Percentiles rank a stretch among this genome's conserved stretches.
Evolutionary conservation across 1,139 yeast genomes (phyloP).

Genomic region (Candida sanyaensis): DNA sequence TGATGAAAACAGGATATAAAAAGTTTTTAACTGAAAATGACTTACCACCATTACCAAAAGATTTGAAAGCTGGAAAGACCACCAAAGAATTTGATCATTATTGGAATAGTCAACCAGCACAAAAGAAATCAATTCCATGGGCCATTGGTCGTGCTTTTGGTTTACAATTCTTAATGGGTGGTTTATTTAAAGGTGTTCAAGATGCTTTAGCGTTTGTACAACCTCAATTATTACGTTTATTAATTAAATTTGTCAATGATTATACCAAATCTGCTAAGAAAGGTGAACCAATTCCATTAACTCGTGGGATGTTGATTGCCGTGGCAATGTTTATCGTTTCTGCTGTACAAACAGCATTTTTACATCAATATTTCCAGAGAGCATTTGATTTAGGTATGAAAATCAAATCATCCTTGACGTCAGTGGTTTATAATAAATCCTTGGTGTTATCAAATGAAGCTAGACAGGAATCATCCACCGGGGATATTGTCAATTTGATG

Average conservation of each 20-base stretch:
- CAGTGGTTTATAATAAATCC: conserved; percentile 80
- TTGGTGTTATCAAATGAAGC: conserved; percentile 83
- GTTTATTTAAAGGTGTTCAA: conserved; percentile 73
- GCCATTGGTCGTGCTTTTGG: conserved; percentile 76
- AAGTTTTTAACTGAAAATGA: conserved; percentile 75
- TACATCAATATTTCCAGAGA: conserved; percentile 92
- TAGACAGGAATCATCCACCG: conserved; percentile 78
- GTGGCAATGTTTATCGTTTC: conserved; percentile 82
- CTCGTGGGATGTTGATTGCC: conserved; percentile 84
- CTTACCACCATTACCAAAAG: conserved; percentile 76
- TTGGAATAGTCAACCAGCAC: conserved; percentile 55
- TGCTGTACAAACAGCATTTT: conserved; percentile 75
- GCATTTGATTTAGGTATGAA: conserved; percentile 91
- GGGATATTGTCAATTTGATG: conserved; percentile 96
- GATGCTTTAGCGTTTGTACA: conserved; percentile 84
- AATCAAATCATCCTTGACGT: conserved; percentile 75
- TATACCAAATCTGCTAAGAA: conserved; percentile 49
- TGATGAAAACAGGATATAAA: conserved; percentile 83
- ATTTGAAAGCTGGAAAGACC: conserved; percentile 55
- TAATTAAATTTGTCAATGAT: conserved; percentile 82
- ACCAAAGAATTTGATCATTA: conserved; percentile 52
- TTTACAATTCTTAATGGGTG: conserved; percentile 65
- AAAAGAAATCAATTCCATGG: conserved; percentile 62
- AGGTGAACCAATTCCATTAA: conserved; percentile 55
- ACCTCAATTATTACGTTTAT: conserved; percentile 77